A percentile compares a stretch with the other conserved stretches of the same genome.
phyloP scores from a whole-genome alignment of 441 rosid genomes.

The Populus trichocarpa region DNA sequence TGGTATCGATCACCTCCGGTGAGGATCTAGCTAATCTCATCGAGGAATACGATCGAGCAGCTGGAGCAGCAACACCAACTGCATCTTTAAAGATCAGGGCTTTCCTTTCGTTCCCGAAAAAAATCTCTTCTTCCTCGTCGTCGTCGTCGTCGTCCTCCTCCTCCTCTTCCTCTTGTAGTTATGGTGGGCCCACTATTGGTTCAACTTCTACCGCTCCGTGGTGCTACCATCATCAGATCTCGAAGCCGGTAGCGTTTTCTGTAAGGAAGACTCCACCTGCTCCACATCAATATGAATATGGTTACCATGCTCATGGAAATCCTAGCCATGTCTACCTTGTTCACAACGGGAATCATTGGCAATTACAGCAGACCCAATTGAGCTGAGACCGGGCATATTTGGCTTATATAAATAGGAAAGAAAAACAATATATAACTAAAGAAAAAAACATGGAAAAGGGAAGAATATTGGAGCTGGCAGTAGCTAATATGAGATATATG shows the following conservation, averaged over 20 bases:
- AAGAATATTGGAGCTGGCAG: not conserved
- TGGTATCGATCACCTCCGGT: slow-evolving; percentile 71
- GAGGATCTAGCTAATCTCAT: slow-evolving; percentile 80
- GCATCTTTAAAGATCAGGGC: slow-evolving; percentile 61
- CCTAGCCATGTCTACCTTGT: slow-evolving; percentile 43
- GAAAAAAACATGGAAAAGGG: not conserved
- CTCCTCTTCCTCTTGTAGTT: slow-evolving; percentile 23
- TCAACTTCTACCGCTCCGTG: slow-evolving; percentile 33
- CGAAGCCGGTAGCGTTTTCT: slow-evolving; percentile 35
- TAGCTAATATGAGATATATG: slow-evolving; percentile 27
- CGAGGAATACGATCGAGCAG: slow-evolving; percentile 75
- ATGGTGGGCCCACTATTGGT: slow-evolving; percentile 1
- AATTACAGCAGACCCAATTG: slow-evolving; percentile 29
- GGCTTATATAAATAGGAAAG: not conserved
- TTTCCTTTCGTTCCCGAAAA: slow-evolving; percentile 49
- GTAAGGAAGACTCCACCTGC: slow-evolving; percentile 31
- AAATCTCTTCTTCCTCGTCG: slow-evolving; percentile 32
- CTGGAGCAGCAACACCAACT: slow-evolving; percentile 1
- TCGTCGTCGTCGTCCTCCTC: slow-evolving; percentile 16
- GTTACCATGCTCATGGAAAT: slow-evolving; percentile 41
- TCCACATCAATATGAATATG: slow-evolving; percentile 19
- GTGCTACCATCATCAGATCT: slow-evolving; percentile 35
- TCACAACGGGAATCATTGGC: slow-evolving; percentile 68
- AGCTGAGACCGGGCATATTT: slow-evolving; percentile 1
- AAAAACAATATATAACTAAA: not conserved